Conservation (phyloP, 2,329 filamentous ascomycete species). For the Cordyceps javanica region DNA sequence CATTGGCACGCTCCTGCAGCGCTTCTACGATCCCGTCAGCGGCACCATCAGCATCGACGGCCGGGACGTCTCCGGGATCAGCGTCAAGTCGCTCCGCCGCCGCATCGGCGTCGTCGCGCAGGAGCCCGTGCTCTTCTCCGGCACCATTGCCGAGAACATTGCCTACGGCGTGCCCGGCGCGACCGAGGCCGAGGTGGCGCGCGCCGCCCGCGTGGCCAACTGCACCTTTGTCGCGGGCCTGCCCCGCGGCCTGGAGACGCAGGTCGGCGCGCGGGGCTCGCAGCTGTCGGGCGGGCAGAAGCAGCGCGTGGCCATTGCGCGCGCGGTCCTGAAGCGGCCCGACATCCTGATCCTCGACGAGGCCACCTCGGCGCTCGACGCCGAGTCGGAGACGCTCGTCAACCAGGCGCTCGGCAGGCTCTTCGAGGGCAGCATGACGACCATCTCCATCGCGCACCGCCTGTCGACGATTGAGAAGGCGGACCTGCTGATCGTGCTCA, state of each 20-base stretch:
- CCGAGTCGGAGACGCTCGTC: conserved; percentile 95
- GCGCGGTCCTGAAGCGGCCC: conserved; percentile 88
- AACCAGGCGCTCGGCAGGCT: conserved; percentile 81
- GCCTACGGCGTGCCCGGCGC: conserved; percentile 82
- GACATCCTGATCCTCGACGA: conserved; percentile 97
- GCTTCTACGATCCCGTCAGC: conserved; percentile 80
- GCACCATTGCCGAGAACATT: conserved; percentile 82
- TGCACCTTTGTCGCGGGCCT: conserved; percentile 96
- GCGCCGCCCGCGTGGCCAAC: conserved; percentile 85
- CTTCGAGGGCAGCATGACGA: conserved; percentile 83
- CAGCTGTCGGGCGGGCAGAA: conserved; percentile 96
- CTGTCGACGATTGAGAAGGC: conserved; percentile 94
- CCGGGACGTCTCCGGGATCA: conserved; percentile 75
- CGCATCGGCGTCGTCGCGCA: conserved; percentile 94
- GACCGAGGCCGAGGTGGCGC: conserved; percentile 71
- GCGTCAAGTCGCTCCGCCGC: conserved; percentile 84
- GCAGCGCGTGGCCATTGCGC: conserved; percentile 93
- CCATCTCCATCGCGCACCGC: conserved; percentile 94
- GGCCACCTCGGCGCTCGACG: conserved; percentile 93
- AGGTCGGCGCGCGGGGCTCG: conserved; percentile 87
- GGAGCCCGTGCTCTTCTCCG: conserved; percentile 88
- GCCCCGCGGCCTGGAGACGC: conserved; percentile 89
- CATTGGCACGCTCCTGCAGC: conserved; percentile 77
- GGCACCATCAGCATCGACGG: conserved; percentile 81
- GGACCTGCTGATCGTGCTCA: conserved; percentile 89